Evolutionary conservation across 2,329 filamentous ascomycete genomes (phyloP), one percentile per base, ranked within the genome.

Genomic region (Stemphylium beticola): DNA sequence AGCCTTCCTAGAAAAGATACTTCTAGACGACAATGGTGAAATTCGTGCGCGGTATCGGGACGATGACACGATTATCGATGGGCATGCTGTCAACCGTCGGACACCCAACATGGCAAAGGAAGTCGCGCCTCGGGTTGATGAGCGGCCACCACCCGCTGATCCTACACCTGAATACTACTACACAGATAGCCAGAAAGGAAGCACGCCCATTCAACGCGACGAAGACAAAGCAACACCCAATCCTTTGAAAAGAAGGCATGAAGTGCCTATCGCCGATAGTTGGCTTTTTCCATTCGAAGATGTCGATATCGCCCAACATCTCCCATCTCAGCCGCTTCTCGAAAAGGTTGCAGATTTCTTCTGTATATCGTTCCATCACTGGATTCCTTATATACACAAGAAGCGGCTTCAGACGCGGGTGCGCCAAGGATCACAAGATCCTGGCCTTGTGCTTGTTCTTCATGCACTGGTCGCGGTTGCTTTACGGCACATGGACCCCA

Each of bases 351-450:
- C 60, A 3, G 66, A 72, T 24, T 72, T 67, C 36, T 73, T 72
- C 29, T 72, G 66, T 24, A 51, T 61, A 9, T 70, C 71, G 0
- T 72, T 72, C n/a, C 71, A 73, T 53, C 71, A 73, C 39, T 73
- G 71, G 71, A 69, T 73, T 8, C 71, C 71, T 1, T 72, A 70
- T 29, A 49, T 72, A 1, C 69, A 73, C 54, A 73, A 73, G 47
- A 45, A 67, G 22, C 53, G 68, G n/a, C 57, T 73, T 3, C 68
- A 65, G 26, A 62, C 55, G 4, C 62, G 60, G 20, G 67, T 71
- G 9, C 55, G 50, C 11, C 54, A 67, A 40, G 55, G 57, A 1
- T 33, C 53, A 4, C 60, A 55, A 33, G 56, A 62, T 31, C 46
- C 58, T 15, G 55, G 60, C 0, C 53, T 66, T 20, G 56, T 65